Evolutionary conservation across 2,329 filamentous ascomycete genomes (phyloP), one percentile per base, ranked within the genome.

Genomic region (Penicillium sp.): DNA sequence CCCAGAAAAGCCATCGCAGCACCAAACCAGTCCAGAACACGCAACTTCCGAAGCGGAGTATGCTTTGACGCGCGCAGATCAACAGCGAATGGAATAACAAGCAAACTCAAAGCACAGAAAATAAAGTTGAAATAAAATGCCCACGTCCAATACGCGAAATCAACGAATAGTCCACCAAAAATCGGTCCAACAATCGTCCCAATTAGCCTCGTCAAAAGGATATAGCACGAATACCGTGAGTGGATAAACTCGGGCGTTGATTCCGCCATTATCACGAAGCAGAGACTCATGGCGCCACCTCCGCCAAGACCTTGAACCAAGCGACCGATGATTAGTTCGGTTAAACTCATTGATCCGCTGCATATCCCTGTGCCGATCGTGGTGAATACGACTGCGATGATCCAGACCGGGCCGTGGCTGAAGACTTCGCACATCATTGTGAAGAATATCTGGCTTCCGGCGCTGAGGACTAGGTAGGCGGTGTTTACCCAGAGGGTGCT

Each of bases 401-500:
- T 64, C 39, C 78, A 68, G 42, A 75, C 63, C 4, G 68, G 62
- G 20, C 73, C 73, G 18, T 76, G 73, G 2, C 76, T 77, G 49
- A 81, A 78, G 1, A 67, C 55, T 13, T 66, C 61, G 15, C 62
- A 60, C 12, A 66, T 41, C 57, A 67, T 66, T 18, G 61, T 52
- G 47, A 65, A 66, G 9, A 66, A 55, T 1, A 61, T 47, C 37
- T 66, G 64, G 10, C 64, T 62, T 9, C 58, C 54, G 15, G 64
- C 60, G 43, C 58, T 64, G 44, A 61, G 54, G 4, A 79, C 61
- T 0, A 80, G 67, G 50, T 78, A 80, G 3, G 72, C 69, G 0
- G 76, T 74, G 1, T 73, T 75, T 10, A 75, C 68, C 78, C 78
- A 81, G 49, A 79, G 74, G 0, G 72, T 66, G 41, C 71, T 66